These are phyloP conservation scores for Hypoxylon sp. DNA, from an alignment of 2,329 filamentous ascomycete species.

Conservation along the genomic window DNA sequence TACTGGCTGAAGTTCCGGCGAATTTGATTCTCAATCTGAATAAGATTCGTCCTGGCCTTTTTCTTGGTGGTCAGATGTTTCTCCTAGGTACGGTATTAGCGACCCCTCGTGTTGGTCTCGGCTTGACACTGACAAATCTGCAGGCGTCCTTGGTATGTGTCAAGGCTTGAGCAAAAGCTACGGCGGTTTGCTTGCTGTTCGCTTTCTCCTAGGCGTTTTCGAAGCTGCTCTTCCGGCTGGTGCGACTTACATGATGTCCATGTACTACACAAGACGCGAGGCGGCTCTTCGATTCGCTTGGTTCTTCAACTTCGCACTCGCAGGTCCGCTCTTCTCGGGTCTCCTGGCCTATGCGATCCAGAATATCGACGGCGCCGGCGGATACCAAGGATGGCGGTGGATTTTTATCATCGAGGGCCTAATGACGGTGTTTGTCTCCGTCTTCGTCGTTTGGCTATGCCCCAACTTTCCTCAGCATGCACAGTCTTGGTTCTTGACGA, in stretches of 20 bases:
- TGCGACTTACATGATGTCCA: constrained; percentile 44
- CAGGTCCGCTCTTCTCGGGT: constrained; percentile 51
- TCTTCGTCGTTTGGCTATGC: constrained; percentile 36
- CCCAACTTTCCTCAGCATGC: constrained; percentile 44
- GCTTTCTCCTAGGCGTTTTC: constrained; percentile 79
- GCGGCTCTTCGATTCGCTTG: constrained; percentile 43
- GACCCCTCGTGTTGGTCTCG: neutral
- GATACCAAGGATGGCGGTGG: constrained; percentile 55
- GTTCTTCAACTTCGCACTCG: constrained; percentile 50
- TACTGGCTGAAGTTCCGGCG: constrained; percentile 55
- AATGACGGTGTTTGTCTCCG: constrained; percentile 36
- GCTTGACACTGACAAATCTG: constrained; percentile 11
- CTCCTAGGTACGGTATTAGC: constrained; percentile 47
- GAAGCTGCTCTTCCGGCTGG: constrained; percentile 57
- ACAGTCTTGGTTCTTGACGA: constrained; percentile 42
- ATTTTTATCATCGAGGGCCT: constrained; percentile 54
- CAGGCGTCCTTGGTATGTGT: constrained; percentile 53
- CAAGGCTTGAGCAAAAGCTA: constrained; percentile 53
- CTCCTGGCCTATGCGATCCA: constrained; percentile 54
- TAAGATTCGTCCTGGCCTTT: constrained; percentile 50
- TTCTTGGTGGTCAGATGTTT: constrained; percentile 53
- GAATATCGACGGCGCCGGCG: constrained; percentile 51
- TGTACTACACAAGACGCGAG: constrained; percentile 43
- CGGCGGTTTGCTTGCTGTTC: constrained; percentile 46
- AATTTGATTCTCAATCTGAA: constrained; percentile 54